Evolutionary conservation across 2,329 filamentous ascomycete species (phyloP), one percentile per base, ranked within the genome.

Genomic region (Calycina herbarum): DNA sequence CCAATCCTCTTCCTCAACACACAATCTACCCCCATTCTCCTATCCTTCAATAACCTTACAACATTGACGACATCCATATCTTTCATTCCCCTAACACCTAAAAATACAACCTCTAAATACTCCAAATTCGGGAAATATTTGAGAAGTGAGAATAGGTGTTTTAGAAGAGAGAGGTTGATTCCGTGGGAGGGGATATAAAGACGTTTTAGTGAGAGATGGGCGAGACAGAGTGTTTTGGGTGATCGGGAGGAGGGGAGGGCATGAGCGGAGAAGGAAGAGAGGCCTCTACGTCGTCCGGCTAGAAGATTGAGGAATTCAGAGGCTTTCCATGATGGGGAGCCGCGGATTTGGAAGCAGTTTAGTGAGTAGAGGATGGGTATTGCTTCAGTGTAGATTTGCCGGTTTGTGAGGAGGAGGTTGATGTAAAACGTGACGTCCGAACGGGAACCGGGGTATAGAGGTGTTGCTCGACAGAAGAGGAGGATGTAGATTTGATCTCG

Each of bases 101-200:
- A 45, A 51, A 68, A 70, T 17, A 68, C 64, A n/a, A 70, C 63
- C 62, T 59, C 56, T 8, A 69, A 45, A 20, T 64, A 63, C 15
- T 69, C 63, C 13, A 69, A 20, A 57, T 69, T 69, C 24, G 65
- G 66, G 27, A 70, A 70, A 57, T 69, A 63, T 51, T 69, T 69
- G 10, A 69, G 57, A 15, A 70, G 64, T n/a, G 67, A 67, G 48
- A 69, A 63, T 11, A 70, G 27, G 38, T 69, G 66, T 35, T 69
- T 69, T 7, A 70, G 56, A 24, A 51, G 57, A n/a, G 65, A 64
- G 10, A 70, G 48, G 20, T 40, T 61, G 48, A 69, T 70, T 57
- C 63, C 63, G 48, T 68, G 66, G 1, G 69, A 70, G 6, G 69
- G 67, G 10, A 68, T 67, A 31, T 67, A 66, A 3, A 70, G 62